A percentile compares a stretch with the other conserved stretches of the same genome.
Conservation (phyloP, 495 filamentous ascomycete species). For the Hypoxylon subgilvum region DNA sequence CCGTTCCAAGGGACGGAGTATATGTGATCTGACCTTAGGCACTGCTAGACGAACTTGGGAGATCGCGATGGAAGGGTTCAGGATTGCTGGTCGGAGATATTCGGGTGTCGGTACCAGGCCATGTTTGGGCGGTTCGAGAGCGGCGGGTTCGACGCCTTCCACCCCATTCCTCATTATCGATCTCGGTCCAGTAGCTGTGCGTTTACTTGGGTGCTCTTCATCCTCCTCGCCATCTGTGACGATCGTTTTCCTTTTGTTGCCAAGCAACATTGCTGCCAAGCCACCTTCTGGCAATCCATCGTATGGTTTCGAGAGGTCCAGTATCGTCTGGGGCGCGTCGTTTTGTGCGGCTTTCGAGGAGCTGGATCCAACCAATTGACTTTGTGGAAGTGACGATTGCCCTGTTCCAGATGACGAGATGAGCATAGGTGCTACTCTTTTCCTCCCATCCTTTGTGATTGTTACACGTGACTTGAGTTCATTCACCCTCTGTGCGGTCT, state of each 20-base stretch:
- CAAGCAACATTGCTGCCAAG: constrained; percentile 79
- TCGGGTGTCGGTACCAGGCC: constrained; percentile 78
- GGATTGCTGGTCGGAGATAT: constrained; percentile 84
- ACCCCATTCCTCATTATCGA: constrained; percentile 76
- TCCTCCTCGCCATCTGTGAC: constrained; percentile 69
- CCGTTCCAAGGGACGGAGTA: constrained; percentile 69
- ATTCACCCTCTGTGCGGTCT: constrained; percentile 70
- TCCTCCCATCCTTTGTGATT: constrained; percentile 95
- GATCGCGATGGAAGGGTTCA: constrained; percentile 76
- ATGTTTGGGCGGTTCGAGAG: constrained; percentile 56
- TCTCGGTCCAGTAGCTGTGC: constrained; percentile 68
- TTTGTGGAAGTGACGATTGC: constrained; percentile 84
- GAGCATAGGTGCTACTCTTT: constrained; percentile 88
- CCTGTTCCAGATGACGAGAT: constrained; percentile 84
- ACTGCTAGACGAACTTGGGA: constrained; percentile 90
- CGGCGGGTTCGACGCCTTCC: constrained; percentile 75
- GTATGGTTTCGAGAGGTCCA: constrained; percentile 93
- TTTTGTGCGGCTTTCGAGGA: constrained; percentile 63
- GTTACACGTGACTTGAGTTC: constrained; percentile 88
- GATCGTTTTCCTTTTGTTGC: constrained; percentile 87
- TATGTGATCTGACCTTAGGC: constrained; percentile 81
- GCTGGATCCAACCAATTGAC: constrained; percentile 76
- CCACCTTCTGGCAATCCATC: constrained; percentile 93
- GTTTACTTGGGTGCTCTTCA: constrained; percentile 67
- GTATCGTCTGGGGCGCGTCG: constrained; percentile 80